Evolutionary conservation across 345 rosid genomes (phyloP).

Genomic region (Passiflora organensis): DNA sequence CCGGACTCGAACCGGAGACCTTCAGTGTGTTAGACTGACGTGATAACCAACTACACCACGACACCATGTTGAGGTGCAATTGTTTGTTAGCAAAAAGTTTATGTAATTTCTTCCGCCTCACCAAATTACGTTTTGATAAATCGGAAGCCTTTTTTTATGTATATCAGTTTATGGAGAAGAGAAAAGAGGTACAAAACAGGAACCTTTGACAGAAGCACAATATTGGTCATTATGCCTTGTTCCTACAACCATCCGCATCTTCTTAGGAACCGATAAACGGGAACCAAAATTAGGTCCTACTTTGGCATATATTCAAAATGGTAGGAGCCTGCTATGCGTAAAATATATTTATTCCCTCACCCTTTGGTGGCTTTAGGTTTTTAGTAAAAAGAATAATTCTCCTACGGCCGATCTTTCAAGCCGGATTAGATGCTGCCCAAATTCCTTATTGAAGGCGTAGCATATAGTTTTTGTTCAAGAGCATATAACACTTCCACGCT

Average conservation of each 20-base stretch:
- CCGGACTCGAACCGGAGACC: conserved; percentile 96
- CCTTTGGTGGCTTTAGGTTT: no score
- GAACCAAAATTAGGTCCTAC: not conserved
- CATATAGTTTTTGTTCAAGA: not conserved
- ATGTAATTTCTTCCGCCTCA: no score
- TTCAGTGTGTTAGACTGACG: conserved; percentile 98
- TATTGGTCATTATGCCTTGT: not conserved
- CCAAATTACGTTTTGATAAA: no score
- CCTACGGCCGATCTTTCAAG: not conserved
- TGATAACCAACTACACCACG: conserved; percentile 99
- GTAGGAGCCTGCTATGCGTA: no score
- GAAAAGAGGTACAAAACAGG: no score
- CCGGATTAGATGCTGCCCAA: not conserved
- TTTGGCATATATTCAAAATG: not conserved
- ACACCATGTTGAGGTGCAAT: no score
- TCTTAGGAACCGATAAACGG: conserved; percentile 31
- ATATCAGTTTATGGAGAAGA: no score
- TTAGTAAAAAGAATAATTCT: no score
- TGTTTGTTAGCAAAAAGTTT: no score
- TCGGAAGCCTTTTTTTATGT: no score
- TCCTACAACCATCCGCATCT: conserved; percentile 30
- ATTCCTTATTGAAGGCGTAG: not conserved
- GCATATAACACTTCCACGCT: not conserved
- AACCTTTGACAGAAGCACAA: no score
- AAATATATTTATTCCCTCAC: no score